Base-by-base conservation (phyloP, 441 rosid species). In the Gossypium aridum region DNA sequence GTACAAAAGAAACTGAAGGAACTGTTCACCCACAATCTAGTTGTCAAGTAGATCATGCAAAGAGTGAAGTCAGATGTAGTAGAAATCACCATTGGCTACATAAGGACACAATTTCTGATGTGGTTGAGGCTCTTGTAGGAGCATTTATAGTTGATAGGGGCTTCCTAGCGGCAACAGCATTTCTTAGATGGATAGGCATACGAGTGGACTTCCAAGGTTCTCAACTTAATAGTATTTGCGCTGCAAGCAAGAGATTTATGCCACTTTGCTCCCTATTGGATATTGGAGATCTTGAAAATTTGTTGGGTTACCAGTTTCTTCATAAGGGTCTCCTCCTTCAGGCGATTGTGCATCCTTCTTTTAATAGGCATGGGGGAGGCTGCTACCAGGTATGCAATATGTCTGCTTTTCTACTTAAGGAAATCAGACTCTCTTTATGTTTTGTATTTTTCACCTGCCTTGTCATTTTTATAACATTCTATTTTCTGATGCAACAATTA, bases 341-440 rank as follows among this genome's bases (percentile, higher is more conserved):
- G 80, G 97, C 98, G 54, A 88, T 92, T 77, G 85, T 95, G 54
- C 99, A 95, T 86, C 98, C 99, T 75, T 95, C 99, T 80, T 91
- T 87, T 83, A 86, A 82, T 86, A 83, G 73, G 83, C 92, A 83
- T 77, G 99, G 93, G 62, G 97, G 97, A 78, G 99, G 99, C 78
- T 95, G 99, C 89, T 95, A 93, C 82, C 99, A 96, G 95, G 99
- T 89, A 77, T 69, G 63, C 65, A 26, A 10, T 31, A 55, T 69
- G 14, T 59, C 14, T 75, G 28, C 26, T 60, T 80, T 66, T 72
- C 55, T 54, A 47, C 59, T 74, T 23, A 8, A 64, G 22, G 43
- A 60, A 54, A 28, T 16, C 56, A 66, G 57, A 57, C 65, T 19
- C 26, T n/a, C 34, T 71, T 43, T 13, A 70, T 31, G n/a, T 23